Conservation (phyloP, 768 basidiomycete genomes). For the Chalciporus chontae region DNA sequence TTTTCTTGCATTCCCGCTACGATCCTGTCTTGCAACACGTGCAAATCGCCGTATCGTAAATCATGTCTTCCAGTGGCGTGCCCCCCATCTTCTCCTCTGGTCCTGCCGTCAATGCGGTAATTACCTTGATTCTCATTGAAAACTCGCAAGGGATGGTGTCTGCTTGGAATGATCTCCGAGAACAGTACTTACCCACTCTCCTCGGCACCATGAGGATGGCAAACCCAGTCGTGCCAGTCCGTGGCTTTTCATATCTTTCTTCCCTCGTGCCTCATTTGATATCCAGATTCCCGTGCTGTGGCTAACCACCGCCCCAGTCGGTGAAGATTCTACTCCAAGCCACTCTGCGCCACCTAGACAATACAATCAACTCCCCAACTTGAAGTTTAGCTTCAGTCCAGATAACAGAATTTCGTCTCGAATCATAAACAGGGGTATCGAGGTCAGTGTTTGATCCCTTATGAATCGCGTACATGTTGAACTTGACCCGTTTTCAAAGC, state of each 20-base stretch:
- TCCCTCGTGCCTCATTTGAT: conserved; percentile 1
- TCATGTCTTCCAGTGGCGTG: conserved; percentile 10
- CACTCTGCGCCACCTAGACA: conserved; percentile 35
- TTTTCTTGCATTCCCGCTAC: background rate
- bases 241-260: conserved; percentile 16
- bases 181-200: conserved; percentile 42
- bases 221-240: conserved; percentile 40
- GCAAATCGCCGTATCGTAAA: conserved; percentile 11
- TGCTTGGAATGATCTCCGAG: conserved; percentile 48
- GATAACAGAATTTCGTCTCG: conserved; percentile 44
- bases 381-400: conserved; percentile 41
- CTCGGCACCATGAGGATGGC: conserved; percentile 39
- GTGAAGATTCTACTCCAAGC: conserved; percentile 23
- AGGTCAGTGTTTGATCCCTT: conserved; percentile 34
- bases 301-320: conserved; percentile 43
- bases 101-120: conserved; percentile 18
- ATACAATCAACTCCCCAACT: conserved; percentile 38
- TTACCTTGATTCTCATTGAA: conserved; percentile 51
- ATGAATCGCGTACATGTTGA: background rate
- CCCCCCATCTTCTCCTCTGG: conserved; percentile 22
- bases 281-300: conserved; percentile 37
- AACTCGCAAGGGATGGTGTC: conserved; percentile 45
- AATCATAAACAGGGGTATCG: conserved; percentile 42
- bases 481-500: conserved; percentile 8
- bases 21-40: conserved; percentile 9